phyloP scores from a whole-genome alignment of 257 asterid genomes.

The Ilex asprella region DNA sequence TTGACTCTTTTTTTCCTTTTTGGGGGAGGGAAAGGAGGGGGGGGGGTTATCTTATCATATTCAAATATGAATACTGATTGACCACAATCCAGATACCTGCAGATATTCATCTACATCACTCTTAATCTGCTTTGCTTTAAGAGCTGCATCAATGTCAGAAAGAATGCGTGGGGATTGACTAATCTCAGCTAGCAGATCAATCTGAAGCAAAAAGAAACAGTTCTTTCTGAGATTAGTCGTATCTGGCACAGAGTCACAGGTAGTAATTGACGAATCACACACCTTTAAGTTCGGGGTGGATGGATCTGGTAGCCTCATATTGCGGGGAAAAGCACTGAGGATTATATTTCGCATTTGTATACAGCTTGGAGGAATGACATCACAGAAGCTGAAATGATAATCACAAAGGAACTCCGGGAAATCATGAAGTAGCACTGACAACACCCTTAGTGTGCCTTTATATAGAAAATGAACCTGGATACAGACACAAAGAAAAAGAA shows the following conservation, averaged over 20 bases:
- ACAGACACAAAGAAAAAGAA: constrained; percentile 7
- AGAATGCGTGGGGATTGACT: constrained; percentile 77
- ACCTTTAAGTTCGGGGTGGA: constrained; percentile 95
- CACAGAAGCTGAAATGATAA: constrained; percentile 98
- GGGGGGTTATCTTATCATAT: too few relatives aligned
- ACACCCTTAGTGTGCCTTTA: constrained; percentile 85
- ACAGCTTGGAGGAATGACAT: constrained; percentile 96
- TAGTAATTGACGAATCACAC: background rate
- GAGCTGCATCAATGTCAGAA: constrained; percentile 89
- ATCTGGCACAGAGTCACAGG: too few relatives aligned
- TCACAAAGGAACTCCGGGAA: constrained; percentile 97
- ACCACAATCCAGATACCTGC: constrained; percentile 39
- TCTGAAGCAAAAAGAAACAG: constrained; percentile 22
- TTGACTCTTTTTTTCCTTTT: too few relatives aligned
- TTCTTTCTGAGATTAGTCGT: background rate
- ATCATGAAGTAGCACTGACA: constrained; percentile 94
- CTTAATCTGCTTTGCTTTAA: constrained; percentile 74
- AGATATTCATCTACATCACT: constrained; percentile 80
- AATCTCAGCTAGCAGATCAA: constrained; percentile 88
- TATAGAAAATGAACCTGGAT: constrained; percentile 73
- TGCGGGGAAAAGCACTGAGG: constrained; percentile 96
- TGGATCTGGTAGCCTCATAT: constrained; percentile 96
- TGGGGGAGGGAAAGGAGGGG: too few relatives aligned
- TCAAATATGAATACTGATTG: too few relatives aligned
- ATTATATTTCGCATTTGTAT: constrained; percentile 92